Conservation (phyloP, 208 protist species). For the Tritrichomonas foetus region DNA sequence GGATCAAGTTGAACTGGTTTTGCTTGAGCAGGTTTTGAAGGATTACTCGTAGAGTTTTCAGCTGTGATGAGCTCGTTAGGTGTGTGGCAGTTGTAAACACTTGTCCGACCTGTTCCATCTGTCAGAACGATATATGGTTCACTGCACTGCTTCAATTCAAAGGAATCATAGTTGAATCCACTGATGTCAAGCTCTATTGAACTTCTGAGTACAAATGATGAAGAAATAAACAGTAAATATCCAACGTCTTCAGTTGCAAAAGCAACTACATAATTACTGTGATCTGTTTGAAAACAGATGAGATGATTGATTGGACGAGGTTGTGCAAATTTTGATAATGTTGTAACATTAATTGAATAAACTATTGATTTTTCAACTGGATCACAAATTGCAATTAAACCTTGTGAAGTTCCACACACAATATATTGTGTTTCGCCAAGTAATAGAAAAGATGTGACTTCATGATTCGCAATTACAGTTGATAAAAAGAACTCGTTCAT, state of each 20-base stretch:
- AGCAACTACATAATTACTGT: neutral
- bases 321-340: neutral
- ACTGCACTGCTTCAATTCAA: neutral
- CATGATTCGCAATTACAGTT: neutral
- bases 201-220: neutral
- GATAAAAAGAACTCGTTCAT: neutral
- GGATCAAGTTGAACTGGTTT: neutral
- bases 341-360: neutral
- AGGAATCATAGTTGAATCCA: neutral
- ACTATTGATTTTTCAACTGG: neutral
- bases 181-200: neutral
- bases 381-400: neutral
- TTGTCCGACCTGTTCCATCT: neutral
- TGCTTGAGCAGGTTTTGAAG: neutral
- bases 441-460: neutral
- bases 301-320: neutral
- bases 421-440: neutral
- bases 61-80: neutral
- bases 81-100: neutral
- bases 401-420: neutral
- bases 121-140: neutral
- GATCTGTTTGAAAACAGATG: neutral
- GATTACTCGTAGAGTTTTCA: neutral
- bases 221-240: constrained; percentile 6
- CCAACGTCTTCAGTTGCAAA: constrained; percentile 1